Evolutionary conservation across 768 basidiomycete genomes (phyloP), one percentile per base, ranked within the genome.

Genomic region (Mrakia frigida): DNA sequence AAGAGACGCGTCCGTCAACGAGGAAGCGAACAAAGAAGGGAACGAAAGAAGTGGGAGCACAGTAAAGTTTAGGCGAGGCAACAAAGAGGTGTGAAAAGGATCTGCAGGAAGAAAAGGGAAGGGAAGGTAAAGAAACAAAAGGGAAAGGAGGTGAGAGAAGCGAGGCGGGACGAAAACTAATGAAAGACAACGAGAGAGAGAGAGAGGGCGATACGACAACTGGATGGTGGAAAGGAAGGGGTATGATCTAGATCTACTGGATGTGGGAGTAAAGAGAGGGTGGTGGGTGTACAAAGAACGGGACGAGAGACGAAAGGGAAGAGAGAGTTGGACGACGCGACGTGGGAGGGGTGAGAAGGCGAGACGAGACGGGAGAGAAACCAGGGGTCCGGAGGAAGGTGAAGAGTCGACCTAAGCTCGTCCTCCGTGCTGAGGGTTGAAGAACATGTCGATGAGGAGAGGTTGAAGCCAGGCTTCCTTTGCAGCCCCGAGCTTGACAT

Each of bases 401-500:
- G 43, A 46, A 9, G 43, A 7, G 43, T 46, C 56, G 56, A 18
- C 56, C 56, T 56, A 56, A 21, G 6, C 14, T n/a, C 56, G 56
- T 56, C 46, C 46, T 18, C 18, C 18, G 16, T 70, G 46, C 14
- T 70, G 18, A 5, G 25, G 9, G 6, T 7, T 35, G 35, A 56
- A 72, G 53, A 37, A 56, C 52, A 74, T 63, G 31, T 74, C 63
- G 39, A 75, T 35, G 53, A 75, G 70, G 21, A 75, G 59, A 3
- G 74, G 74, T 9, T 75, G 28, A 4, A 75, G 68, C 56, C 67
- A 70, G 3, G 43, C 70, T 14, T 43, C 74, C 68, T 75, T 75
- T 13, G 74, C 74, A 14, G 37, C 35, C 14, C 59, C 52, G 25
- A 70, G 67, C 11, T 33, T n/a, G 53, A 59, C 23, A 33, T 70